Evolutionary conservation across 2,329 filamentous ascomycete species (phyloP).

Genomic region (Venturia pyrina): DNA sequence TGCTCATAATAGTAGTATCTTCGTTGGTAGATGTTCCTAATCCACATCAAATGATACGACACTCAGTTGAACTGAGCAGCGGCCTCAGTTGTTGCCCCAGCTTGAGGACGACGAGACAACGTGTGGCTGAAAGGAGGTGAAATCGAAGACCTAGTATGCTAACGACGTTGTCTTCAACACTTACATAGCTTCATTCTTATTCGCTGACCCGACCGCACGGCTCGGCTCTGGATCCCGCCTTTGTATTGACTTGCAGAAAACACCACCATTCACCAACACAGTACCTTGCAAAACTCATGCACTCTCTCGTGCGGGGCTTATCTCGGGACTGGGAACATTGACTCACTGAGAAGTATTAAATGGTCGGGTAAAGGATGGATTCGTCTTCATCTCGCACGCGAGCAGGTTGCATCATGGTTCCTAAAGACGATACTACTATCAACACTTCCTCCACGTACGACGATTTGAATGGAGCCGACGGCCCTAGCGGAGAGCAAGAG

Average conservation of each 20-base stretch:
- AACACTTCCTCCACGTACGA: not conserved
- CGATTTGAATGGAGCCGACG: not conserved
- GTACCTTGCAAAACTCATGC: not conserved
- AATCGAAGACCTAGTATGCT: no score
- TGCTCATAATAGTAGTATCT: no score
- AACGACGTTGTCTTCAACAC: no score
- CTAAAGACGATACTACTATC: not conserved
- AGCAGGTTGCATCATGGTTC: slow-evolving; percentile 1
- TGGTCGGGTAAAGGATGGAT: not conserved
- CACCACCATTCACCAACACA: not conserved
- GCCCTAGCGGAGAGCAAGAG: not conserved
- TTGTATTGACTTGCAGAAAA: not conserved
- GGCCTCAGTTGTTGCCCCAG: no score
- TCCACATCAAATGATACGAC: no score
- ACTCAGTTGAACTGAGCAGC: no score
- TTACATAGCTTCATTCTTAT: not conserved
- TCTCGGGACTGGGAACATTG: not conserved
- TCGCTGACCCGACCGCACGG: not conserved
- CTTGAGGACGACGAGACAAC: no score
- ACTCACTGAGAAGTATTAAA: not conserved
- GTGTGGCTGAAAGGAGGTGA: no score
- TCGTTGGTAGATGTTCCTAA: no score
- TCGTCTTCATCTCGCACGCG: not conserved
- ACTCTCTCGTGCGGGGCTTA: not conserved
- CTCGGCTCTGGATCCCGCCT: not conserved